Evolutionary conservation across 2,329 filamentous ascomycete genomes (phyloP).

Genomic region (Fusarium goolgardi): DNA sequence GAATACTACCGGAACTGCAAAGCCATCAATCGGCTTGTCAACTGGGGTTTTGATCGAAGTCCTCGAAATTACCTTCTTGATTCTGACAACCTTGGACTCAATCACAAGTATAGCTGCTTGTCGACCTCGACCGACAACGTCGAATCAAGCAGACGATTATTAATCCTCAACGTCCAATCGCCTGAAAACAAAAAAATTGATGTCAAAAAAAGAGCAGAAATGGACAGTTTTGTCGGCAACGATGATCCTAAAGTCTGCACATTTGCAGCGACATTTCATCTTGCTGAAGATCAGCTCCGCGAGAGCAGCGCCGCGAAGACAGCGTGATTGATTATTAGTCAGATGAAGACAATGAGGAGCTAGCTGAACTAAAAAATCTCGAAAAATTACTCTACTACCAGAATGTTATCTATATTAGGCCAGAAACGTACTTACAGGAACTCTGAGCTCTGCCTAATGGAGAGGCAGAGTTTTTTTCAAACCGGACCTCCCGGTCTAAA

Average conservation of each 20-base stretch:
- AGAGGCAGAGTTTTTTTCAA: neutral
- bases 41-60: neutral
- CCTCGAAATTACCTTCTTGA: neutral
- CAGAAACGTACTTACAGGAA: neutral
- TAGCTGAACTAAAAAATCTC: neutral
- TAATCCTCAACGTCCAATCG: neutral
- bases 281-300: neutral
- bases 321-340: neutral
- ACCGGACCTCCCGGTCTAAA: neutral
- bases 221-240: neutral
- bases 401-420: neutral
- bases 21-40: neutral
- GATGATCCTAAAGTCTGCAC: neutral
- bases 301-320: neutral
- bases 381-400: neutral
- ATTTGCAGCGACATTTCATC: neutral
- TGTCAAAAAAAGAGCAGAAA: neutral
- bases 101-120: neutral
- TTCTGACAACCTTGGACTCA: neutral
- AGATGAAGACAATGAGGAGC: neutral
- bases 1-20: neutral
- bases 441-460: neutral
- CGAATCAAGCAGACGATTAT: neutral
- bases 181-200: neutral
- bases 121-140: too few species aligned